Evolutionary conservation across 768 basidiomycete species (phyloP), one percentile per base, ranked within the genome.

Genomic region (Termitomyces sp.): DNA sequence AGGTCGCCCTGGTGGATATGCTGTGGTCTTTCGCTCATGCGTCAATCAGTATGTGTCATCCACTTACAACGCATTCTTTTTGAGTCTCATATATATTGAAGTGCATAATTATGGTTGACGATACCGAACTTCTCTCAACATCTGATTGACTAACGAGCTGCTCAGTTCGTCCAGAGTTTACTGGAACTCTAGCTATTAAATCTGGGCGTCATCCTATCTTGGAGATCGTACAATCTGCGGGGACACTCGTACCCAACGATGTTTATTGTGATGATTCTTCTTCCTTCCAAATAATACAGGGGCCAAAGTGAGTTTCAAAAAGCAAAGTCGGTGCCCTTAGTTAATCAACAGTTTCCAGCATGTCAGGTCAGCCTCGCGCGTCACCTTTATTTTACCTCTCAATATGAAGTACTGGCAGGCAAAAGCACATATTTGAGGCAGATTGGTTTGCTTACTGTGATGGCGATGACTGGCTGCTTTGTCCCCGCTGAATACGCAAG

Each of bases 361-460:
- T 79, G 77, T 79, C 77, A 50, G 76, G 76, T 75, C 58, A 33
- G 60, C 23, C 23, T 27, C 27, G 23, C 25, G 18, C 23, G 9
- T 53, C 39, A 29, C 36, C 12, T 18, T 15, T 32, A 11, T 22
- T 31, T 12, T 27, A 5, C 4, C 16, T 41, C 15, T 49, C n/a
- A 50, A 39, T 29, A 13, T 27, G 32, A 6, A 18, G 27, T 22
- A 15, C 20, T 43, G 7, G 18, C 47, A 81, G 94, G 94, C 0
- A 98, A 99, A 71, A 95, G 91, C 66, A 98, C 95, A 0, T 96
- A 94, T 63, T 73, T 99, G 15, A 82, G 88, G 13, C 95, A 98
- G 68, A 82, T 92, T 29, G 95, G 88, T 1, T 75, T 98, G 3
- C 71, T 98, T 42, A 78, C 84, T 1, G 74, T 94, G 33, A 88